Base-by-base conservation (phyloP, 768 basidiomycete genomes). In the Rhodotorula paludigena region DNA sequence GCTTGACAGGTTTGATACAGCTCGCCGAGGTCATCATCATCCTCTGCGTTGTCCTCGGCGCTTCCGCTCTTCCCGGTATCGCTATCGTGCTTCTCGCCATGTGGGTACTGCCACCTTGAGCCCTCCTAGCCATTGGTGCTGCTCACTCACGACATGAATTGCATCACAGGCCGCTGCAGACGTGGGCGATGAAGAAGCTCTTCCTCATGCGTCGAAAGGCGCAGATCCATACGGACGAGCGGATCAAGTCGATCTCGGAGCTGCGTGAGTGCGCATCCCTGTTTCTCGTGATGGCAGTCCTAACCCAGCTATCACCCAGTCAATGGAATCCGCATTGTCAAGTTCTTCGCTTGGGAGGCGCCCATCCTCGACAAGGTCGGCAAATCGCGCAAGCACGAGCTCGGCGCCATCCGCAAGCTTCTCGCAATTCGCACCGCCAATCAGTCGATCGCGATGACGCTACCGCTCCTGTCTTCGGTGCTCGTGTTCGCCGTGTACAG, bases 171-270 rank as follows among this genome's bases (percentile, higher is more conserved):
- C 93, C 91, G 0, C 62, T 85, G 0, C 92, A 93, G 77, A 86
- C 85, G 0, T 76, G 78, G 65, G 83, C 85, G 44, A 89, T 94
- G 87, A 88, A 84, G 74, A 79, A 79, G 10, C 81, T 93, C 23
- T 89, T 91, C 77, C 77, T 78, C 12, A 76, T 87, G 52, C 83
- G 93, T 16, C 81, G 82, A 64, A 88, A 86, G 76, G 84, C 85
- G 58, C 92, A 93, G 89, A 76, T 77, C 3, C 93, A 88, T 87
- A 96, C 82, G 6, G 93, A 98, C 75, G 88, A 87, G 74, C 84
- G 93, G 11, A 88, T 89, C 30, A 92, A 90, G 76, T 79, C 91
- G 9, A 82, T 96, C 23, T 91, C 92, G 76, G 93, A 98, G 76
- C 82, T 66, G 1, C 28, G 51, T 96, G 7, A 79, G 96, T 0